These are phyloP conservation scores for Verticillium dahliae DNA, from an alignment of 2,329 filamentous ascomycete species.

Conservation along the genomic window DNA sequence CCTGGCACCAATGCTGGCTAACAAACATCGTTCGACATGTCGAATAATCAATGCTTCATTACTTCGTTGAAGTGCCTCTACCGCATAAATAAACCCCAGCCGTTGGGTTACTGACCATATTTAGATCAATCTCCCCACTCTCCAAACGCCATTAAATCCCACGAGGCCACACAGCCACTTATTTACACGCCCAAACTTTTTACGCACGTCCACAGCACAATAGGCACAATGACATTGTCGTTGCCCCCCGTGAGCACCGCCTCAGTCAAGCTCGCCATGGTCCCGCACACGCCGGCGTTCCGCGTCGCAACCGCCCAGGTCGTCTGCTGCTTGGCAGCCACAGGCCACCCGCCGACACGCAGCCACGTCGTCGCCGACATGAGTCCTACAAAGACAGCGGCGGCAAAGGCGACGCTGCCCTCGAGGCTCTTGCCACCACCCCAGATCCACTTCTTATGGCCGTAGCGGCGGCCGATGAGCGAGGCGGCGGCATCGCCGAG, in stretches of 20 bases:
- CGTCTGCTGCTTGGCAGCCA: slow-evolving; percentile 49
- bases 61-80: neutral
- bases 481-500: slow-evolving; percentile 92
- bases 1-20: no score
- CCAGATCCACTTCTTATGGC: slow-evolving; percentile 90
- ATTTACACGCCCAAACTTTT: slow-evolving; percentile 60
- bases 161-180: neutral
- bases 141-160: neutral
- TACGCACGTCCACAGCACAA: slow-evolving; percentile 88
- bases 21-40: neutral
- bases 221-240: slow-evolving; percentile 94
- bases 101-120: neutral
- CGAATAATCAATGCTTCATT: neutral
- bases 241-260: slow-evolving; percentile 94
- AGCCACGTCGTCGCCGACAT: slow-evolving; percentile 68
- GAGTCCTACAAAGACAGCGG: slow-evolving; percentile 71
- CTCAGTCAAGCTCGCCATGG: slow-evolving; percentile 83
- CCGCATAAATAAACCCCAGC: neutral
- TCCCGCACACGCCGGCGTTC: slow-evolving; percentile 67
- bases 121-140: neutral
- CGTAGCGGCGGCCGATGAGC: slow-evolving; percentile 80
- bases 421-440: slow-evolving; percentile 93
- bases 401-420: slow-evolving; percentile 74
- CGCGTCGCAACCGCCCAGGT: slow-evolving; percentile 61
- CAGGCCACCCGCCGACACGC: slow-evolving; percentile 67